Conservation (phyloP, 495 filamentous ascomycete genomes). For the Trichoderma virens region DNA sequence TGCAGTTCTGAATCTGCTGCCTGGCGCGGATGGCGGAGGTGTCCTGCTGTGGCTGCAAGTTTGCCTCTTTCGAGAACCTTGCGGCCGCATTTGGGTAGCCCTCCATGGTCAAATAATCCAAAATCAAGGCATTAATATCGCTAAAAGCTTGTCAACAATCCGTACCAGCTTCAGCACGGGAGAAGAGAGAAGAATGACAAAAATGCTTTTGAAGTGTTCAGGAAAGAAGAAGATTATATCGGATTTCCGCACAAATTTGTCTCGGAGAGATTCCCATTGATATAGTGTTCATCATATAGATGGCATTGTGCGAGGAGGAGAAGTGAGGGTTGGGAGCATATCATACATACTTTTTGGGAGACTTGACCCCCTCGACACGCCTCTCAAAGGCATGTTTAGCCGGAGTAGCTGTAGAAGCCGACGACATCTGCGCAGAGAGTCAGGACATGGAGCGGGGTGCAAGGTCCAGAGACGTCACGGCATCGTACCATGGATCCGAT, state of each 20-base stretch:
- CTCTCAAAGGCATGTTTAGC: slow-evolving; percentile 65
- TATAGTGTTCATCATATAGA: slow-evolving; percentile 73
- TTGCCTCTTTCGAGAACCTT: slow-evolving; percentile 91
- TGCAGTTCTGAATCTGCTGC: slow-evolving; percentile 70
- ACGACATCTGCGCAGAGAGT: slow-evolving; percentile 45
- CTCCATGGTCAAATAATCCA: slow-evolving; percentile 95
- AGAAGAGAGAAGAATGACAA: slow-evolving; percentile 12
- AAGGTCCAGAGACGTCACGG: not conserved
- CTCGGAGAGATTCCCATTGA: slow-evolving; percentile 99
- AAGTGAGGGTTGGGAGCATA: slow-evolving; percentile 13
- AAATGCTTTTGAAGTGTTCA: slow-evolving; percentile 29
- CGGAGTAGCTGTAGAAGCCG: slow-evolving; percentile 59
- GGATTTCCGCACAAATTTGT: slow-evolving; percentile 75
- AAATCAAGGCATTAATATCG: slow-evolving; percentile 90
- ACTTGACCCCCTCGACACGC: slow-evolving; percentile 76
- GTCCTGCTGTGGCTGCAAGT: slow-evolving; percentile 65
- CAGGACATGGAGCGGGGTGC: slow-evolving; percentile 13
- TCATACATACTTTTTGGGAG: slow-evolving; percentile 71
- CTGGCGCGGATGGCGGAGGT: slow-evolving; percentile 66
- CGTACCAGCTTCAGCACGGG: slow-evolving; percentile 19
- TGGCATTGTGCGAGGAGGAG: slow-evolving; percentile 16
- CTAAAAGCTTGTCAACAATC: slow-evolving; percentile 38
- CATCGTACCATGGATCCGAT: slow-evolving; percentile 5
- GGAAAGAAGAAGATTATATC: slow-evolving; percentile 53
- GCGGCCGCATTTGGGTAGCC: slow-evolving; percentile 89